phyloP scores from a whole-genome alignment of 1,139 yeast genomes.

The Yamadazyma oceani region DNA sequence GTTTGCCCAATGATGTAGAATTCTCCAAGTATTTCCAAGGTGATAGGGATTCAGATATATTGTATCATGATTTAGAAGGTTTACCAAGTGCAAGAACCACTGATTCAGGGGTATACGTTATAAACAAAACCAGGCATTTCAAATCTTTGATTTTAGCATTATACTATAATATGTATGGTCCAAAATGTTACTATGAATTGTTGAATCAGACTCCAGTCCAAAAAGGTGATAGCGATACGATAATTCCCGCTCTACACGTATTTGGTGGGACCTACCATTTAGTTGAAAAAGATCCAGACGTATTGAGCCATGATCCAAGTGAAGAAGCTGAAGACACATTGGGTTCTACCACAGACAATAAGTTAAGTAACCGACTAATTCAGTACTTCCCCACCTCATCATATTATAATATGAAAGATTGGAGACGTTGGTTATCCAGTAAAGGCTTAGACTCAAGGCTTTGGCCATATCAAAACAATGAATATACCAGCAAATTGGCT shows the following conservation, averaged over 20 bases:
- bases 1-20: slow-evolving; percentile 27
- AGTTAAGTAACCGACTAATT: slow-evolving; percentile 30
- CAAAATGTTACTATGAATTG: slow-evolving; percentile 8
- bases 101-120: slow-evolving; percentile 39
- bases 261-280: slow-evolving; percentile 36
- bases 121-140: slow-evolving; percentile 33
- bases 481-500: slow-evolving; percentile 23
- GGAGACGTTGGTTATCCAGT: slow-evolving; percentile 27
- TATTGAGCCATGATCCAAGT: slow-evolving; percentile 22
- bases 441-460: slow-evolving; percentile 30
- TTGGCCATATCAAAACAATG: slow-evolving; percentile 31
- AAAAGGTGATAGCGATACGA: slow-evolving; percentile 29
- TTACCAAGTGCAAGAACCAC: slow-evolving; percentile 28
- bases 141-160: slow-evolving; percentile 29
- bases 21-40: slow-evolving; percentile 22
- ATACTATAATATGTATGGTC: slow-evolving; percentile 34
- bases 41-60: slow-evolving; percentile 20
- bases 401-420: slow-evolving; percentile 22
- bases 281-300: slow-evolving; percentile 23
- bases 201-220: slow-evolving; percentile 11
- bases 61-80: slow-evolving; percentile 35
- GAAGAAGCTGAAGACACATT: not conserved
- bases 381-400: slow-evolving; percentile 34
- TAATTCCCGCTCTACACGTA: slow-evolving; percentile 38
- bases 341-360: not conserved